Evolutionary conservation across 2,329 filamentous ascomycete species (phyloP).

Genomic region (Trichoderma asperellum): DNA sequence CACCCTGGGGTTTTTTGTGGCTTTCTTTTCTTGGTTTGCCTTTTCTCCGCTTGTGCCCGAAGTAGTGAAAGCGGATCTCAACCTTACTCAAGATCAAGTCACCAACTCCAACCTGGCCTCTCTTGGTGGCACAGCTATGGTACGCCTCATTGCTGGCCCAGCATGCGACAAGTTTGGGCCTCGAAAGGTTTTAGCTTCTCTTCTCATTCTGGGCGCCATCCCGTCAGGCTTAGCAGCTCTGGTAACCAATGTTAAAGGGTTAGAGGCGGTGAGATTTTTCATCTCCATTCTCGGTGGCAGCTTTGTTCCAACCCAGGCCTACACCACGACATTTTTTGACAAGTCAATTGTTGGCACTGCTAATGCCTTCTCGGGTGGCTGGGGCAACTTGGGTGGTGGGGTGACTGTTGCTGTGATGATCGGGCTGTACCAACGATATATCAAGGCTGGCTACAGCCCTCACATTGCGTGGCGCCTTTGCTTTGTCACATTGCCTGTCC

Average conservation of each 20-base stretch:
- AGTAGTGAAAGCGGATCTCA: conserved; percentile 79
- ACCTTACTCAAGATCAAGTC: conserved; percentile 70
- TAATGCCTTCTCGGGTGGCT: conserved; percentile 82
- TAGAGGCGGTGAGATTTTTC: conserved; percentile 79
- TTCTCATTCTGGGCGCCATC: conserved; percentile 76
- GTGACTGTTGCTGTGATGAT: conserved; percentile 96
- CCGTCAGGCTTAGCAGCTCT: conserved; percentile 83
- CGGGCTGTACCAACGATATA: conserved; percentile 74
- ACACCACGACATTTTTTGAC: conserved; percentile 91
- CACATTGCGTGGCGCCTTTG: conserved; percentile 72
- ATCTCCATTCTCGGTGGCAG: conserved; percentile 77
- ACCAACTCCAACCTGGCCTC: conserved; percentile 92
- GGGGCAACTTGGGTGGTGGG: conserved; percentile 86
- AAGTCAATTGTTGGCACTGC: conserved; percentile 89
- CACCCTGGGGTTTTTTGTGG: conserved; percentile 12
- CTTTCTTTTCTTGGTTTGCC: conserved; percentile 60
- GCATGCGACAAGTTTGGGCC: conserved; percentile 86
- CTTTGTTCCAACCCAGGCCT: conserved; percentile 88
- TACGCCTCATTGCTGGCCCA: conserved; percentile 78
- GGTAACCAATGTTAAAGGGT: conserved; percentile 63
- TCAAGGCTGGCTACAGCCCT: conserved; percentile 57
- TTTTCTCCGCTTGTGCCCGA: conserved; percentile 80
- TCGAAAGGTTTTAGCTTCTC: conserved; percentile 75
- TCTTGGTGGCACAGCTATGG: conserved; percentile 68
- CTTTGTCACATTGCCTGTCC: conserved; percentile 75